Conservation (phyloP, 345 rosid genomes). For the Turnera subulata region DNA sequence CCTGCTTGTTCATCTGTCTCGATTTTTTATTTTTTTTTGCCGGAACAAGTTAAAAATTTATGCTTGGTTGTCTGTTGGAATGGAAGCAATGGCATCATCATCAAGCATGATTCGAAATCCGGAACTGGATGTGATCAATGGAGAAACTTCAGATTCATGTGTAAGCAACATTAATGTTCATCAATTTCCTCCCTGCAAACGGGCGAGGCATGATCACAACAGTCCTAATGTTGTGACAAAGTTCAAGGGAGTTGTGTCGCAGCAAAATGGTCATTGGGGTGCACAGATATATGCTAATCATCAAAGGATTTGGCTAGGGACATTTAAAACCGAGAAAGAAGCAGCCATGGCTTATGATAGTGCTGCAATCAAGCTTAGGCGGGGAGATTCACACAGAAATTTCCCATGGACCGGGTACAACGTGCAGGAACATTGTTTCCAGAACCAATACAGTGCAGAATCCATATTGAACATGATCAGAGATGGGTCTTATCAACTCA, state of each 20-base stretch:
- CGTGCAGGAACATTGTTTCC: constrained; percentile 46
- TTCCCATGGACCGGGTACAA: constrained; percentile 47
- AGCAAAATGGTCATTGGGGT: constrained; percentile 59
- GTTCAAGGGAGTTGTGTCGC: constrained; percentile 55
- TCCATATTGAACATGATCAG: constrained; percentile 53
- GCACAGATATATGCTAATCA: constrained; percentile 62
- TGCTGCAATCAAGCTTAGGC: constrained; percentile 47
- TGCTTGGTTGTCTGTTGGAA: too few species aligned
- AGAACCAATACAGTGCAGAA: constrained; percentile 29
- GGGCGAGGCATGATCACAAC: neutral
- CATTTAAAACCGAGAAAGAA: constrained; percentile 48
- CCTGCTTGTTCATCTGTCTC: too few species aligned
- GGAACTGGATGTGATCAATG: too few species aligned
- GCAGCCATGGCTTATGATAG: constrained; percentile 71
- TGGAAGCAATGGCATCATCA: too few species aligned
- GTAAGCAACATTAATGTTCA: too few species aligned
- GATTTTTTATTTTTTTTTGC: too few species aligned
- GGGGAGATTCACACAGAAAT: constrained; percentile 49
- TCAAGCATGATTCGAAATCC: too few species aligned
- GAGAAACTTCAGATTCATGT: too few species aligned
- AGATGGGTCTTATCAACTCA: constrained; percentile 22
- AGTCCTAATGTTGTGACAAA: neutral
- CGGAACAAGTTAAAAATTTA: too few species aligned
- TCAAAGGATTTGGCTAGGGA: constrained; percentile 58
- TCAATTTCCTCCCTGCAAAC: too few species aligned